Evolutionary conservation across 2,329 filamentous ascomycete genomes (phyloP).

Genomic region (Aspergillus costaricaensis): DNA sequence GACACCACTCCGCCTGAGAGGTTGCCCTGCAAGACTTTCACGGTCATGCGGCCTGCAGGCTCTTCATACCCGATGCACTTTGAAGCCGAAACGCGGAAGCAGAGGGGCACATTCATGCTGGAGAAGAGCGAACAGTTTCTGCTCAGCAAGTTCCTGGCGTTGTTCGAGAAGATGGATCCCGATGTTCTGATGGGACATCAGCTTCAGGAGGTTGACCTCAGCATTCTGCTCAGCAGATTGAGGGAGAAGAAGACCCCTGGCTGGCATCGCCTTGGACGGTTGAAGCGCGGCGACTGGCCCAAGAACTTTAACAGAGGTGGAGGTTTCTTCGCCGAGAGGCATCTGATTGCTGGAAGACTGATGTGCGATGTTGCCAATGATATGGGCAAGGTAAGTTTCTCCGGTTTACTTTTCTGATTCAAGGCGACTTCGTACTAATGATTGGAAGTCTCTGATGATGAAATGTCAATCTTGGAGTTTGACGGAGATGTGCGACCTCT

Average conservation of each 20-base stretch:
- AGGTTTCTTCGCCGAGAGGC: conserved; percentile 89
- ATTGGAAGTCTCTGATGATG: conserved; percentile 73
- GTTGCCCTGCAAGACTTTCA: conserved; percentile 86
- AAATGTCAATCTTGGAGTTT: conserved; percentile 98
- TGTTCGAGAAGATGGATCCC: conserved; percentile 84
- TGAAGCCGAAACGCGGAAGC: conserved; percentile 72
- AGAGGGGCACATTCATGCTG: conserved; percentile 74
- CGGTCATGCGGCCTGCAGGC: conserved; percentile 79
- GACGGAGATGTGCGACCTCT: conserved; percentile 94
- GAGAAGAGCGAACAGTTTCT: conserved; percentile 84
- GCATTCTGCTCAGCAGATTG: conserved; percentile 81
- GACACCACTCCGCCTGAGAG: conserved; percentile 89
- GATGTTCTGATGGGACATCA: conserved; percentile 94
- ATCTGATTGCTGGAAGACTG: conserved; percentile 83
- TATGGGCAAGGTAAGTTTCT: conserved; percentile 69
- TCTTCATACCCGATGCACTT: conserved; percentile 82
- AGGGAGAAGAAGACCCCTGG: conserved; percentile 88
- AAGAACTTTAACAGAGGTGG: conserved; percentile 80
- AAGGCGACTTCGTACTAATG: conserved; percentile 26
- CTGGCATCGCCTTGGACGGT: conserved; percentile 89
- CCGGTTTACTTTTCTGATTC: background rate
- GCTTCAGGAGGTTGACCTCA: conserved; percentile 96
- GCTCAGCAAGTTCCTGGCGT: conserved; percentile 82
- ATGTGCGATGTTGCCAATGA: conserved; percentile 95
- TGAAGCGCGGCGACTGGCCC: conserved; percentile 85